Evolutionary conservation across 2,329 filamentous ascomycete species (phyloP), one percentile per base, ranked within the genome.

Genomic region (Trichoderma harzianum): DNA sequence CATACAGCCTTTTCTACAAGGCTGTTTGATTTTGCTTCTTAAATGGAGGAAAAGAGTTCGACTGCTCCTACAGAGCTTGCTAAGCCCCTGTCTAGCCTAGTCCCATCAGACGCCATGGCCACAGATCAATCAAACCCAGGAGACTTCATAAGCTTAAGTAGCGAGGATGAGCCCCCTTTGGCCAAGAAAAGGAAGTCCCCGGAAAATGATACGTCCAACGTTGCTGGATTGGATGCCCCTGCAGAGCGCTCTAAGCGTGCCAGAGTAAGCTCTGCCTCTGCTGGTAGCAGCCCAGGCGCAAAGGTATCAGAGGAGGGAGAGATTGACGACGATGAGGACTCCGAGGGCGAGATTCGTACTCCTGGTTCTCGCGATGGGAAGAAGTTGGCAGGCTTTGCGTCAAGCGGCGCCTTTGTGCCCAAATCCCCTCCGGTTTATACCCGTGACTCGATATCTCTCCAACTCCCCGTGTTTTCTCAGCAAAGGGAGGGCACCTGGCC

Each of bases 241-340:
- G 51, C 51, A 39, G 24, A 62, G 60, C 65, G 58, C 65, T 63
- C 66, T 10, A 79, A 79, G 68, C 75, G 75, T 65, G 61, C 72
- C 58, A 77, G 68, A 32, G 3, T 70, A 64, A 74, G 71, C 65
- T 39, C 66, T 53, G 57, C 65, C 16, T 70, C 71, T 47, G 34
- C 70, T 10, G 51, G 21, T 10, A 63, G 62, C 39, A 70, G 47
- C 58, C 36, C 55, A 26, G 58, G 58, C 14, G 58, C 65, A 10
- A 70, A 72, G 18, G 75, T 73, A 63, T 76, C 76, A 21, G 80
- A 83, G 68, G 80, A 82, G 71, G 80, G 80, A 26, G 79, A 82
- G 74, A 76, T 80, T 64, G 78, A 78, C 28, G 78, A 79, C 51
- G 74, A 71, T 11, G 71, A 70, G 12, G 68, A 24, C 12, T 32